Percentiles rank a stretch among this genome's conserved stretches.
Conservation (phyloP, 75 land plant genomes). For the Azolla pinnata region DNA sequence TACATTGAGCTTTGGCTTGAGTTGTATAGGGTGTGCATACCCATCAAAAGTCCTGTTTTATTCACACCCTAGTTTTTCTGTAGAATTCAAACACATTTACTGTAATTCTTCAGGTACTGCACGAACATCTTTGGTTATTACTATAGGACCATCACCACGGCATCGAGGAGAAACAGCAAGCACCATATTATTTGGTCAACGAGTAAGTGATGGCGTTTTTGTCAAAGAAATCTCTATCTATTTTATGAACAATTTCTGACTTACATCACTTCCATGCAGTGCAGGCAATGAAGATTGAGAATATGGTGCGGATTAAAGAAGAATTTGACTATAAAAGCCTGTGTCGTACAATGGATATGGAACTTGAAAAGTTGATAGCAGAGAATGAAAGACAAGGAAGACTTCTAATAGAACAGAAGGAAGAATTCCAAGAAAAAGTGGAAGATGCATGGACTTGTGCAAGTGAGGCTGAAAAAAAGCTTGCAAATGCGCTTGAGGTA, state of each 20-base stretch:
- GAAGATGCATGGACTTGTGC: constrained; percentile 53
- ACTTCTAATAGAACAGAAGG: constrained; percentile 26
- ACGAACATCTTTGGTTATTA: constrained; percentile 61
- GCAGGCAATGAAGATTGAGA: constrained; percentile 96
- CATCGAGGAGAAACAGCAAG: constrained; percentile 64
- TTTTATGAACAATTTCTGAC: background rate
- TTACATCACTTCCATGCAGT: background rate
- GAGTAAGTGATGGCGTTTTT: constrained; percentile 31
- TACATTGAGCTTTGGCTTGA: too few species aligned
- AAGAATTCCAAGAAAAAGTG: constrained; percentile 49
- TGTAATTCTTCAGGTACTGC: constrained; percentile 53
- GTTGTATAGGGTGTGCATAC: too few species aligned
- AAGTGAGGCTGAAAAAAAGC: constrained; percentile 69
- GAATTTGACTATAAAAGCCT: constrained; percentile 90
- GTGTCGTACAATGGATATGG: constrained; percentile 62
- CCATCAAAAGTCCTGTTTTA: too few species aligned
- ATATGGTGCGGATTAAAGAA: constrained; percentile 81
- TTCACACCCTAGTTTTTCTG: too few species aligned
- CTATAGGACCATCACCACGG: too few species aligned
- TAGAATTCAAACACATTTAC: too few species aligned
- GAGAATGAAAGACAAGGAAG: constrained; percentile 72
- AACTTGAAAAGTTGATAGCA: constrained; percentile 53
- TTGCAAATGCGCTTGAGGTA: constrained; percentile 65
- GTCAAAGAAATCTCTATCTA: background rate
- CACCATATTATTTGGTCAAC: constrained; percentile 72